A percentile compares a stretch with the other conserved stretches of the same genome.
Conservation (phyloP, 164 flowering plant genomes). For the Chimonanthus praecox region DNA sequence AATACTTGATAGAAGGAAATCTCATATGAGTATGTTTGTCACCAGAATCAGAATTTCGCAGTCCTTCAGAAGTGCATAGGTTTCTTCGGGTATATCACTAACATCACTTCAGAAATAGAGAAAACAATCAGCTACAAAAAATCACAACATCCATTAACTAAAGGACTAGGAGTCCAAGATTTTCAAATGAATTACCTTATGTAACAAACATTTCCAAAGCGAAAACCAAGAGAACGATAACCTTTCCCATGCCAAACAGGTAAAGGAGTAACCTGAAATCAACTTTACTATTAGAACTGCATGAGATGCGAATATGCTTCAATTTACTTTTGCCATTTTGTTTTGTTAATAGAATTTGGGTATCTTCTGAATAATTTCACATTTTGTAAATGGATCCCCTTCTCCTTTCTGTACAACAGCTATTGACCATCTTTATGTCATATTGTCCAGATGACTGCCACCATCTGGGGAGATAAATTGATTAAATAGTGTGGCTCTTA, state of each 20-base stretch:
- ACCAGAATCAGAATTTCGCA: slow-evolving; percentile 81
- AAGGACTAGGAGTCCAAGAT: neutral
- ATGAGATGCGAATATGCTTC: slow-evolving; percentile 1
- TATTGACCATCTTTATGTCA: too few relatives aligned
- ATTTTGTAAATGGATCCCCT: neutral
- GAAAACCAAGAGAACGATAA: slow-evolving; percentile 92
- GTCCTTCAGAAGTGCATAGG: slow-evolving; percentile 69
- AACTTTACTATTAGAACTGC: neutral
- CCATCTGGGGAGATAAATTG: too few relatives aligned
- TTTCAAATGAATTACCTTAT: slow-evolving; percentile 56
- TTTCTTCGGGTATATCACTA: slow-evolving; percentile 93
- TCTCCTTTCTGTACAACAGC: too few relatives aligned
- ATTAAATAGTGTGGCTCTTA: too few relatives aligned
- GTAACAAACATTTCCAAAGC: slow-evolving; percentile 88
- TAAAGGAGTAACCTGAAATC: slow-evolving; percentile 74
- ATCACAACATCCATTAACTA: neutral
- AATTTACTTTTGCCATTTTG: neutral
- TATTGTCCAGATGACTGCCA: too few relatives aligned
- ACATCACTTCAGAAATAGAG: slow-evolving; percentile 59
- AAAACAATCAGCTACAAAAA: slow-evolving; percentile 3
- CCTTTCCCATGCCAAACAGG: slow-evolving; percentile 95
- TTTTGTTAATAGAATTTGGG: neutral
- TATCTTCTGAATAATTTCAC: neutral
- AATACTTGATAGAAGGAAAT: neutral
- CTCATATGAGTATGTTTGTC: neutral